phyloP scores from a whole-genome alignment of 306 rosid genomes.

The Cyclanthera cordifolia region DNA sequence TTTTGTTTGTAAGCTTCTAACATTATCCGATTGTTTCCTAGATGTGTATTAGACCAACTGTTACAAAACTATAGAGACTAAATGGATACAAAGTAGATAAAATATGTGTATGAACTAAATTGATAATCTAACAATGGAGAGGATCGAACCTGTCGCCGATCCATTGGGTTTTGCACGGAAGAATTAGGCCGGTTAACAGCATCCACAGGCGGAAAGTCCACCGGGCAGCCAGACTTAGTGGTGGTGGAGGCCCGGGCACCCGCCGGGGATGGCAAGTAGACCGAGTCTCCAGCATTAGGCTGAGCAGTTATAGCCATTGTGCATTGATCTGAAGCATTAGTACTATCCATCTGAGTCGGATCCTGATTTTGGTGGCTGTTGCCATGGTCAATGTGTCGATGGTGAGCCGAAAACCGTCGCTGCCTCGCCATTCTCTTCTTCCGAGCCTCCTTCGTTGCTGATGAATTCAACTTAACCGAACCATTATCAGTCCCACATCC shows the following conservation, averaged over 20 bases:
- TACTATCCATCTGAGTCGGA: constrained; percentile 16
- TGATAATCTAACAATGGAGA: not conserved
- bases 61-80: too few relatives aligned
- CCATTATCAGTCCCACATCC: constrained; percentile 16
- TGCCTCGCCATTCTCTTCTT: constrained; percentile 96
- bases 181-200: constrained; percentile 23
- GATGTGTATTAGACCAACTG: too few relatives aligned
- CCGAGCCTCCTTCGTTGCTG: constrained; percentile 83
- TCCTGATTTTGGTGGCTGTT: constrained; percentile 23
- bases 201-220: not conserved
- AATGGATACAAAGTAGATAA: too few relatives aligned
- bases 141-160: constrained; percentile 46
- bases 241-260: not conserved
- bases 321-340: constrained; percentile 21
- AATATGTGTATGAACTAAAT: too few relatives aligned
- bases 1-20: too few relatives aligned
- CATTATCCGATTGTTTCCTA: too few relatives aligned
- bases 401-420: constrained; percentile 42
- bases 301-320: constrained; percentile 20
- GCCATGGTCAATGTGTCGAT: constrained; percentile 18
- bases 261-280: constrained; percentile 48
- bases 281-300: constrained; percentile 42
- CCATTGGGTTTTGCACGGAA: constrained; percentile 22
- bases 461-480: constrained; percentile 53
- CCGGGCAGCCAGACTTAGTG: not conserved